These are phyloP conservation scores for Peronospora destructor DNA, from an alignment of 352 stramenopile species.

Conservation along the genomic window DNA sequence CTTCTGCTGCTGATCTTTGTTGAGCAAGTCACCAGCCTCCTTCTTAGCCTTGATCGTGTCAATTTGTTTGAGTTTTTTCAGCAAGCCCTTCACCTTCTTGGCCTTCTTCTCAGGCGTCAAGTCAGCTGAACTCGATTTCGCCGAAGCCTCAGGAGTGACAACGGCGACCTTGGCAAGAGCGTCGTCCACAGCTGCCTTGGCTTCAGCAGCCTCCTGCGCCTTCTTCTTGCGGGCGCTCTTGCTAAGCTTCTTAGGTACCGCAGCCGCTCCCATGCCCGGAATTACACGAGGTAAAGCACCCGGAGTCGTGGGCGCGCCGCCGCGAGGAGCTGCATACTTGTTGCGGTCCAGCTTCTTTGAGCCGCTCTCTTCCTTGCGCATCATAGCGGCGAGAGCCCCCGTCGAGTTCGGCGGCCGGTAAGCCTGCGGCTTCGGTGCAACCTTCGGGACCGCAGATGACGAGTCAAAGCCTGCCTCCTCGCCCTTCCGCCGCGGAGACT, in stretches of 20 bases:
- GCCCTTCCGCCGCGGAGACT: conserved; percentile 73
- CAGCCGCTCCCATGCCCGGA: conserved; percentile 53
- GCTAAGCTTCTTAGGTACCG: conserved; percentile 60
- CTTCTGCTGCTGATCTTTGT: conserved; percentile 78
- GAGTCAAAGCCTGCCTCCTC: conserved; percentile 33
- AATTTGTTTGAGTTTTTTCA: conserved; percentile 88
- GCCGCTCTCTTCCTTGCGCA: conserved; percentile 83
- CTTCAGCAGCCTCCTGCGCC: conserved; percentile 63
- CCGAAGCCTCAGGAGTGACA: conserved; percentile 16
- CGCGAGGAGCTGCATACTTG: conserved; percentile 67
- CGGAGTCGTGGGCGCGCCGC: conserved; percentile 28
- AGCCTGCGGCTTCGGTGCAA: conserved; percentile 61
- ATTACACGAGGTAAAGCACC: conserved; percentile 45
- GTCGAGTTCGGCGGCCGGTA: conserved; percentile 86
- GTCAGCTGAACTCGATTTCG: conserved; percentile 18
- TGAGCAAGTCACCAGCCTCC: conserved; percentile 59
- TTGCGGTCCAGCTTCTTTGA: conserved; percentile 80
- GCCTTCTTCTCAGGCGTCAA: conserved; percentile 74
- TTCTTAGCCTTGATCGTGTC: conserved; percentile 76
- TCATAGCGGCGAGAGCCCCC: conserved; percentile 89
- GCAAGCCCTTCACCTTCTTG: conserved; percentile 76
- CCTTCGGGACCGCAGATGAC: conserved; percentile 35
- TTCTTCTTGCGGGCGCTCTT: conserved; percentile 84
- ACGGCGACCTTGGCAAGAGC: conserved; percentile 39
- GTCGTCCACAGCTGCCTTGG: conserved; percentile 55